Base-by-base conservation (phyloP, 495 filamentous ascomycete species). In the Penicillium coprophilum region DNA sequence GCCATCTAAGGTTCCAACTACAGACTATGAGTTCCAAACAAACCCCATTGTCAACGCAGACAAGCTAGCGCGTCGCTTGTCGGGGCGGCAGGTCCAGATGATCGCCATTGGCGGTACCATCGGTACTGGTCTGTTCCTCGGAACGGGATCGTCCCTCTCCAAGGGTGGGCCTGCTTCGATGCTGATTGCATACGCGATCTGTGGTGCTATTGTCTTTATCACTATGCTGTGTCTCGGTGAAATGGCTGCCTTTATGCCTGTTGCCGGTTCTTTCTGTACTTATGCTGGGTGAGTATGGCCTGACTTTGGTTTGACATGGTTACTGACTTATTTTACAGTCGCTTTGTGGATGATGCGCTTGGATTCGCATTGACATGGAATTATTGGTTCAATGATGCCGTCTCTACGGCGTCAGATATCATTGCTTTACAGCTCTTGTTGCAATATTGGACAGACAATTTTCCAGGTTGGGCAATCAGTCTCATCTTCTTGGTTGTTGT, bases 71-170 rank as follows among this genome's bases (percentile, higher is more conserved):
- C 69, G 73, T 8, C 68, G 66, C 19, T 55, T 74, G 17, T 77
- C 69, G 24, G 70, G 77, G 5, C 74, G 82, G 6, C 82, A 85
- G 54, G 79, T 84, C 15, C 82, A 85, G 64, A 84, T 87, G 78
- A 80, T 85, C 38, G 83, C 83, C 13, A 80, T 86, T 36, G 82
- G 82, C 20, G 83, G 83, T 30, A 85, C 84, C 5, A 87, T 87
- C 53, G 83, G 85, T 10, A 88, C 85, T 6, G 86, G 85, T 31
- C 65, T 89, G 27, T 85, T 88, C 61, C 71, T 88, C 20, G 82
- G 85, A 36, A 81, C 78, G 0, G 85, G 85, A 19, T 75, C 77
- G 45, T 82, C 82, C 5, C 75, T 89, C 20, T 72, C 80, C 1
- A 77, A 72, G 27, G 83, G 82, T 46, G 85, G 86, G 1, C 84